These are phyloP conservation scores for Vigna nakashimae DNA, from an alignment of 306 rosid genomes.

Conservation along the genomic window DNA sequence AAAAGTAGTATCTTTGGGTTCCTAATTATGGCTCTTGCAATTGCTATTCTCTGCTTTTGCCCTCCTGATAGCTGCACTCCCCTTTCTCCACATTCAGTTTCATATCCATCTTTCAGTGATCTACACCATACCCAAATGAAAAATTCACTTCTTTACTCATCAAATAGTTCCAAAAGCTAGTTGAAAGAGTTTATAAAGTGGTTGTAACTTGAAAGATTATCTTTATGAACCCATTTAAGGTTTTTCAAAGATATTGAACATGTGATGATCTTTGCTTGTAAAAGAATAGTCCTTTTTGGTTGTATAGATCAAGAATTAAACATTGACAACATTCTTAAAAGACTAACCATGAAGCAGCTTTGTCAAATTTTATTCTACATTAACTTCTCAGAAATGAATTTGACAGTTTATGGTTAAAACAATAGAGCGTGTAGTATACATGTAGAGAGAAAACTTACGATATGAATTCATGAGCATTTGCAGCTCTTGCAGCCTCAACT, in stretches of 20 bases:
- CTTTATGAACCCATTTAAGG: no score
- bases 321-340: no score
- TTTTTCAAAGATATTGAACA: no score
- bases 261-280: no score
- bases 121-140: constrained; percentile 47
- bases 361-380: no score
- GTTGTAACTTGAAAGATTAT: neutral
- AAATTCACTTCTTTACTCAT: constrained; percentile 4
- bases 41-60: constrained; percentile 92
- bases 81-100: constrained; percentile 93
- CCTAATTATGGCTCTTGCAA: constrained; percentile 91
- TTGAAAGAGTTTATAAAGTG: neutral
- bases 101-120: constrained; percentile 84
- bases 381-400: neutral
- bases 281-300: no score
- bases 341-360: no score
- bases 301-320: no score
- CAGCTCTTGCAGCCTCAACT: constrained; percentile 80
- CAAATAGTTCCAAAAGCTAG: neutral
- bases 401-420: neutral
- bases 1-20: constrained; percentile 76
- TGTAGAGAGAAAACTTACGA: constrained; percentile 62
- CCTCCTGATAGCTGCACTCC: constrained; percentile 98
- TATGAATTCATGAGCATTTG: constrained; percentile 91
- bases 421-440: neutral